A percentile compares a stretch with the other conserved stretches of the same genome.
Evolutionary conservation across 2,329 filamentous ascomycete genomes (phyloP).

Genomic region (Oidium heveae): DNA sequence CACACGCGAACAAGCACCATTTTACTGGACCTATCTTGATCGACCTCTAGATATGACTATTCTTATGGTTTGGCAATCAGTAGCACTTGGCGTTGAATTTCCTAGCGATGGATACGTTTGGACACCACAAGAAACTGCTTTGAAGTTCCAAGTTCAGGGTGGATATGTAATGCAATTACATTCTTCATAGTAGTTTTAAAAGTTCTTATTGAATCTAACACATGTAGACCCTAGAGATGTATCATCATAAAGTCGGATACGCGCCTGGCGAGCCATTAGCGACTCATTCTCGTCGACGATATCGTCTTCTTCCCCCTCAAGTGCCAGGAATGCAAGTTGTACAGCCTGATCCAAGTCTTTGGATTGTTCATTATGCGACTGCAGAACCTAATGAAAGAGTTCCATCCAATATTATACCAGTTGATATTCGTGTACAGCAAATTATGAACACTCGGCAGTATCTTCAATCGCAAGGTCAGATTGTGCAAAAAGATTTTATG

Average conservation of each 20-base stretch:
- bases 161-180: conserved; percentile 30
- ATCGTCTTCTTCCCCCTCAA: conserved; percentile 54
- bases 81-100: conserved; percentile 46
- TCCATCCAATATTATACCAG: conserved; percentile 39
- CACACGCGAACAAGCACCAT: conserved; percentile 58
- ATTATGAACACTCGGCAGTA: conserved; percentile 35
- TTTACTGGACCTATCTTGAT: conserved; percentile 85
- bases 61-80: conserved; percentile 71
- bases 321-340: conserved; percentile 42
- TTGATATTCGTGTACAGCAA: conserved; percentile 32
- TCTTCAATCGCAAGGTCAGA: conserved; percentile 51
- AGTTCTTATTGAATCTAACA: conserved; percentile 3
- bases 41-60: conserved; percentile 59
- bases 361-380: conserved; percentile 75
- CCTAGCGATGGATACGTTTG: conserved; percentile 85
- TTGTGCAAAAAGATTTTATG: conserved; percentile 84
- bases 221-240: conserved; percentile 60
- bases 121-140: conserved; percentile 57
- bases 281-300: conserved; percentile 58
- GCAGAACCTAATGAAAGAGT: conserved; percentile 50
- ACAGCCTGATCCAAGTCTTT: conserved; percentile 56
- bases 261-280: conserved; percentile 50
- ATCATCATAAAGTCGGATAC: conserved; percentile 60
- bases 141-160: conserved; percentile 42
- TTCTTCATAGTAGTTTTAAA: neutral